Conservation (phyloP, 2,329 filamentous ascomycete species). For the Sclerotinia minor region DNA sequence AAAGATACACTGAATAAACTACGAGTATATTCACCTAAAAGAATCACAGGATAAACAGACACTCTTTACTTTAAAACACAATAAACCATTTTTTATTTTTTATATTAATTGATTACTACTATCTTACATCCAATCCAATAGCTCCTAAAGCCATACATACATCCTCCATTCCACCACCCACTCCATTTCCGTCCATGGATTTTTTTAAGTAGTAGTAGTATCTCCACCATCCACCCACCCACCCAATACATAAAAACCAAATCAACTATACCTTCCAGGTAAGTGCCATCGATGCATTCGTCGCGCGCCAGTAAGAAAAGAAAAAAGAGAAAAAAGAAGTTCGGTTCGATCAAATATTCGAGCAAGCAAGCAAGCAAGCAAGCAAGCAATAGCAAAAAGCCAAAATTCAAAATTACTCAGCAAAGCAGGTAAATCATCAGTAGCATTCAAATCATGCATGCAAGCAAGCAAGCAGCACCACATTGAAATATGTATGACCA, state of each 20-base stretch:
- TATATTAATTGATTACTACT: too few species aligned
- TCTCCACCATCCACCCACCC: constrained; percentile 8
- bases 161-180: background rate
- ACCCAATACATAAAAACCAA: background rate
- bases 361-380: constrained; percentile 1
- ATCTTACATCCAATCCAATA: constrained; percentile 11
- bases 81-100: background rate
- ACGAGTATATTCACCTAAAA: too few species aligned
- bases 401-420: constrained; percentile 17
- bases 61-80: background rate
- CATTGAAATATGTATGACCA: background rate
- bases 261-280: constrained; percentile 7
- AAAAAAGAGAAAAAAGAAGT: background rate
- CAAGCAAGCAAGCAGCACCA: constrained; percentile 13
- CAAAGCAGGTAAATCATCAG: constrained; percentile 19
- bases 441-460: constrained; percentile 18
- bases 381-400: constrained; percentile 13
- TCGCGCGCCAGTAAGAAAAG: background rate
- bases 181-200: background rate
- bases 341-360: background rate
- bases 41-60: background rate
- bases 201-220: background rate
- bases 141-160: background rate
- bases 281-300: background rate
- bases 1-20: too few species aligned